Base-by-base conservation (phyloP, 129 eudicot genomes). In the Silybum marianum region DNA sequence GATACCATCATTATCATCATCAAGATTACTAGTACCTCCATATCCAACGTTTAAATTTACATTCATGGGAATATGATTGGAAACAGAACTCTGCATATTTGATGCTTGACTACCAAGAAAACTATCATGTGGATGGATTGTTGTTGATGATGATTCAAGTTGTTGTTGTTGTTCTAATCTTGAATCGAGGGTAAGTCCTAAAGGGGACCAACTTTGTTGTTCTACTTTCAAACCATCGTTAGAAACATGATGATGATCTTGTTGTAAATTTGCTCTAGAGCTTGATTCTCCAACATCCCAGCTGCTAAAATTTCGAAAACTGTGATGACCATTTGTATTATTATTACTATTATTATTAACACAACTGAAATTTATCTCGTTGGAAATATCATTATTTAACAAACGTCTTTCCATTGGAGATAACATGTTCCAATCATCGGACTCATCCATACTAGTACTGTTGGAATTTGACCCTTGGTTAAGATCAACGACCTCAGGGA, bases 221-320 rank as follows among this genome's bases (percentile, higher is more conserved):
- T 85, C 87, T 48, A 48, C 48, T 69, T 78, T 85, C 36, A 86
- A 34, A 68, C 68, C 88, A 75, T 85, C 84, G 34, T 73, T 76
- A 71, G 78, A 30, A 18, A 69, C 82, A 14, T 3, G 6, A 32
- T 3, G 6, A 32, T 70, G 90, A 71, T 79, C 87, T 8, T 82
- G 91, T 8, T 82, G 91, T 21, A 82, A 38, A 73, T 77, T 87
- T 81, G 87, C 88, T 76, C 86, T 73, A n/a, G 95, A 90, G 88
- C 97, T 92, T 60, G 93, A 92, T 82, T 93, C 96, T 69, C 98
- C 98, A 5, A 60, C 80, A 77, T 93, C 93, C 90, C 93, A 88
- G 19, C 83, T 84, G 67, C 90, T 88, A 36, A 79, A 84, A 86
- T 82, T 85, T 78, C 60, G 85, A 63, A 82, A 80, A 58, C 30